These are phyloP conservation scores for Eremochloa ophiuroides DNA, from an alignment of 176 grass and related monocot species.

Conservation along the genomic window DNA sequence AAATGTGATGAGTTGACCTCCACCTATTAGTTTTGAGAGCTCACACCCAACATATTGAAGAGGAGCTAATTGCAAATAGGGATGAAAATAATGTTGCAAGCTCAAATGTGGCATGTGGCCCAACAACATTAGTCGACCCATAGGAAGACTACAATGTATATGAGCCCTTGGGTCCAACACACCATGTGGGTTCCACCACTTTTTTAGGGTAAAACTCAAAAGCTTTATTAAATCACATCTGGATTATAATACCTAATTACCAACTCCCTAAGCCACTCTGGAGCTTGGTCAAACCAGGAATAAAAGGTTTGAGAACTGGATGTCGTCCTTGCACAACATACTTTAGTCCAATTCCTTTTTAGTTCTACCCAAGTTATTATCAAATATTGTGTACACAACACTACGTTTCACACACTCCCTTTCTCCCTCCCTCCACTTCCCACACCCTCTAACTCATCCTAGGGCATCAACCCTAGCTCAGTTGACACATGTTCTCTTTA, in stretches of 20 bases:
- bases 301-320: too few species aligned
- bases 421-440: neutral
- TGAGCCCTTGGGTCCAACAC: too few species aligned
- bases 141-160: too few species aligned
- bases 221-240: too few species aligned
- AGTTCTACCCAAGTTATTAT: neutral
- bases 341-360: neutral
- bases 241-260: too few species aligned
- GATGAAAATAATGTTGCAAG: neutral
- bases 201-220: too few species aligned
- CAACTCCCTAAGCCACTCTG: too few species aligned
- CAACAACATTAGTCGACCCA: neutral
- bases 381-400: neutral
- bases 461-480: too few species aligned
- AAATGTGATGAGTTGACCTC: neutral
- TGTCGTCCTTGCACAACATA: neutral
- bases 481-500: neutral
- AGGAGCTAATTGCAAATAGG: neutral
- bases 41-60: neutral
- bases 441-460: neutral
- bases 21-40: neutral
- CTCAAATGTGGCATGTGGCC: neutral
- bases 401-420: neutral
- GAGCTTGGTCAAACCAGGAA: too few species aligned
- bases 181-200: too few species aligned